These are phyloP conservation scores for Termitomyces eurrhizus DNA, from an alignment of 768 basidiomycete genomes.

Conservation along the genomic window DNA sequence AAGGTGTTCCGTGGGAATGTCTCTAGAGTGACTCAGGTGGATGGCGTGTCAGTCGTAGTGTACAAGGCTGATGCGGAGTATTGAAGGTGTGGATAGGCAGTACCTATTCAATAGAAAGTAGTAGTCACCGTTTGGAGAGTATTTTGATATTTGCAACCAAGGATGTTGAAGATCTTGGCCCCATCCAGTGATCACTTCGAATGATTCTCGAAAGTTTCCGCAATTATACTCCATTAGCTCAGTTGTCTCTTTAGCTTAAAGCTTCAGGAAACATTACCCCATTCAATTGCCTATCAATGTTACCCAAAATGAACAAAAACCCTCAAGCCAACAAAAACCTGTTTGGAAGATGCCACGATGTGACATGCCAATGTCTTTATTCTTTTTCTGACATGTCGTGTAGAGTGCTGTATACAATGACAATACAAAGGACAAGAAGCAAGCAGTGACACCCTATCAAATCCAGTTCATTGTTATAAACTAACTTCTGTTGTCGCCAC, in stretches of 20 bases:
- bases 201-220: too few relatives aligned
- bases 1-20: not conserved
- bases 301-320: not conserved
- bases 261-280: not conserved
- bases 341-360: not conserved
- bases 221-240: not conserved
- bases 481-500: not conserved
- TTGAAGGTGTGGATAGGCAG: not conserved
- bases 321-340: not conserved
- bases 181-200: too few relatives aligned
- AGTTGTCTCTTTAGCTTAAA: not conserved
- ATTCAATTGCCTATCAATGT: not conserved
- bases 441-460: not conserved
- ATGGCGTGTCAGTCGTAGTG: not conserved
- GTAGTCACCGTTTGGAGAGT: not conserved
- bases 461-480: not conserved
- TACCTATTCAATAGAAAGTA: not conserved
- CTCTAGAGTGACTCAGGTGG: not conserved
- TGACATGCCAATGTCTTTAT: not conserved
- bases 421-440: not conserved
- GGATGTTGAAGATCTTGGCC: too few relatives aligned
- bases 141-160: not conserved
- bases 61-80: slow-evolving; percentile 1
- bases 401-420: not conserved
- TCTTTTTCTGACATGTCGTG: not conserved